These are phyloP conservation scores for Citropsis articulata DNA, from an alignment of 345 rosid species.

Conservation along the genomic window DNA sequence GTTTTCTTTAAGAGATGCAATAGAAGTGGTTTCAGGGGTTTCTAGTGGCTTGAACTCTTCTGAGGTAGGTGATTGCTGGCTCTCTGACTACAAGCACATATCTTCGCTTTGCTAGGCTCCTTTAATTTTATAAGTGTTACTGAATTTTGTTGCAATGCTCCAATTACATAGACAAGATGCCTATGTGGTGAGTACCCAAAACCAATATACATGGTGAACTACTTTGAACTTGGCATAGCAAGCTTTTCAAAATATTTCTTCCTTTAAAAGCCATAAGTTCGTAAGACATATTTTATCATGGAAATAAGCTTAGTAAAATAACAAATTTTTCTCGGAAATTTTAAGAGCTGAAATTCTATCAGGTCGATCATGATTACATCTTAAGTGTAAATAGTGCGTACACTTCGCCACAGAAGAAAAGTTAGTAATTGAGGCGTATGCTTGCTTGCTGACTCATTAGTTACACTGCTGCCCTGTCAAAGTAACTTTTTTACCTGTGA, in stretches of 20 bases:
- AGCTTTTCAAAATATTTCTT: background rate
- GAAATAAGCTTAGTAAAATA: background rate
- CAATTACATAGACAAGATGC: background rate
- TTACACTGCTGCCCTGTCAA: background rate
- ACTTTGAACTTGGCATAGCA: conserved; percentile 1
- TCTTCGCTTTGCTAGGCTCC: background rate
- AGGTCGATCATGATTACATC: background rate
- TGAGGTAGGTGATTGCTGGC: conserved; percentile 44
- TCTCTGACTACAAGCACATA: background rate
- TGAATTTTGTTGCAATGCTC: background rate
- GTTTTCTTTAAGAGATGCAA: conserved; percentile 62
- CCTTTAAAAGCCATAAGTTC: background rate
- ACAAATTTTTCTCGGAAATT: background rate
- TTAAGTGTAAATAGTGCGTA: background rate
- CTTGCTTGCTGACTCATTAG: background rate
- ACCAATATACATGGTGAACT: background rate
- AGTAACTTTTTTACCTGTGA: conserved; percentile 15
- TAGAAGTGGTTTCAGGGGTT: conserved; percentile 51
- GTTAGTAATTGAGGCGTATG: background rate
- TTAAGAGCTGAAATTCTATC: background rate
- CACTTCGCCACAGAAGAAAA: background rate
- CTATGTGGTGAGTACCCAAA: background rate
- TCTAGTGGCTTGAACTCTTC: conserved; percentile 49
- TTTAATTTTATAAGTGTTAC: background rate
- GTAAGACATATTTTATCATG: background rate